Percentiles rank a stretch among this genome's conserved stretches.
phyloP scores from a whole-genome alignment of 306 rosid genomes.

The Malus fusca region DNA sequence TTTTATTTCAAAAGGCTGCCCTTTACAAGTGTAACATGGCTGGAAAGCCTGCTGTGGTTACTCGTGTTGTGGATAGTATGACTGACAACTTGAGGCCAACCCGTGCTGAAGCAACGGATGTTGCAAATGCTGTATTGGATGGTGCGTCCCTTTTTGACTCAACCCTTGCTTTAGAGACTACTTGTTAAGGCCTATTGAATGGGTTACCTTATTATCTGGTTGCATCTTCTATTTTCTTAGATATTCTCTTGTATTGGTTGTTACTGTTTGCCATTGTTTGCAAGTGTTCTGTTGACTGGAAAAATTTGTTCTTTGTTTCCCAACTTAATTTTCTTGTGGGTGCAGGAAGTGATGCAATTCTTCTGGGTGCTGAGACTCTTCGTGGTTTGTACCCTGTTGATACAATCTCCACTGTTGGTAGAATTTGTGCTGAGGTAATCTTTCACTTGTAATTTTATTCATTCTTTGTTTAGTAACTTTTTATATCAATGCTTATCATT shows the following conservation, averaged over 20 bases:
- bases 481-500: not conserved
- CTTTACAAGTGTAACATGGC: slow-evolving; percentile 97
- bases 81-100: slow-evolving; percentile 97
- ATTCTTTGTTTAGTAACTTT: not conserved
- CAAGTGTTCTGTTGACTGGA: not conserved
- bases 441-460: not conserved
- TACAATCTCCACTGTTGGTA: slow-evolving; percentile 91
- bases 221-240: not conserved
- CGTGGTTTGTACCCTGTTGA: slow-evolving; percentile 94
- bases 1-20: slow-evolving; percentile 94
- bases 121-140: slow-evolving; percentile 97
- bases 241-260: slow-evolving; percentile 4
- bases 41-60: slow-evolving; percentile 98
- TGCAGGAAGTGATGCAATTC: slow-evolving; percentile 96
- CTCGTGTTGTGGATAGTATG: slow-evolving; percentile 99
- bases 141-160: slow-evolving; percentile 38
- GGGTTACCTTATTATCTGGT: not conserved
- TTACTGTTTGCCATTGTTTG: slow-evolving; percentile 6
- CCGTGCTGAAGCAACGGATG: slow-evolving; percentile 99
- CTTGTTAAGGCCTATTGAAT: not conserved
- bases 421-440: slow-evolving; percentile 87
- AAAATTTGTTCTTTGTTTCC: not conserved
- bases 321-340: slow-evolving; percentile 14
- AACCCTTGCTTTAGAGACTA: not conserved
- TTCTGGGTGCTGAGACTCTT: slow-evolving; percentile 94